Conservation (phyloP, 2,329 filamentous ascomycete species). For the Diaporthe citrichinensis region DNA sequence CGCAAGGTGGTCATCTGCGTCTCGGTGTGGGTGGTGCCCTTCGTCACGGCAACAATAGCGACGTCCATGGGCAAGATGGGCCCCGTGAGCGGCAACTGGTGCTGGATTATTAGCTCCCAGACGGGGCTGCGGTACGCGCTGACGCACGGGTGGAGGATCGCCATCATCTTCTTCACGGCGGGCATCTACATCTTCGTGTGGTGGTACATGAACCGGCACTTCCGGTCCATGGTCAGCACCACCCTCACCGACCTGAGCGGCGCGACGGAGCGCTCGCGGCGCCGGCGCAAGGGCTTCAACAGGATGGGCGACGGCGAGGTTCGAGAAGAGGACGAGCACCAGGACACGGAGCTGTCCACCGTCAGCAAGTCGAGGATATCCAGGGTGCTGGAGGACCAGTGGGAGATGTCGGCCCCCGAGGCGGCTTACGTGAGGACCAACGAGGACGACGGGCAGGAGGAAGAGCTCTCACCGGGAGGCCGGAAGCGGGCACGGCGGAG, state of each 20-base stretch:
- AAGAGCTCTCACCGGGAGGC: constrained; percentile 1
- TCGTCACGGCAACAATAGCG: constrained; percentile 53
- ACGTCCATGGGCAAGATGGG: constrained; percentile 50
- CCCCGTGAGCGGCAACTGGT: constrained; percentile 59
- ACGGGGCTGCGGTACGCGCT: constrained; percentile 59
- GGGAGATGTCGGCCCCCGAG: constrained; percentile 37
- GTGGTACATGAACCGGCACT: constrained; percentile 49
- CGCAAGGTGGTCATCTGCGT: constrained; percentile 53
- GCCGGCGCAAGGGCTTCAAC: constrained; percentile 30
- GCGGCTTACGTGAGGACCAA: constrained; percentile 29
- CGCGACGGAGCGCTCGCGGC: constrained; percentile 16
- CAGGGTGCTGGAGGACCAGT: constrained; percentile 25
- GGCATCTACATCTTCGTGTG: constrained; percentile 60
- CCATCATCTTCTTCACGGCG: constrained; percentile 57
- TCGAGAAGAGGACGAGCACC: not conserved
- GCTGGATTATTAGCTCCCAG: constrained; percentile 58
- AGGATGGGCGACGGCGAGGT: not conserved
- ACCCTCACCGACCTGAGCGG: constrained; percentile 6
- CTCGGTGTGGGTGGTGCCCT: constrained; percentile 57
- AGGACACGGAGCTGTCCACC: constrained; percentile 29
- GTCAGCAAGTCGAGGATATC: constrained; percentile 35
- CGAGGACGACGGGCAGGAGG: constrained; percentile 10
- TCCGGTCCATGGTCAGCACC: constrained; percentile 41
- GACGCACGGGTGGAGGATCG: constrained; percentile 61
- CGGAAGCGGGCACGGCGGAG: not conserved